Evolutionary conservation across 2,329 filamentous ascomycete species (phyloP).

Genomic region (Colletotrichum tamarilloi): DNA sequence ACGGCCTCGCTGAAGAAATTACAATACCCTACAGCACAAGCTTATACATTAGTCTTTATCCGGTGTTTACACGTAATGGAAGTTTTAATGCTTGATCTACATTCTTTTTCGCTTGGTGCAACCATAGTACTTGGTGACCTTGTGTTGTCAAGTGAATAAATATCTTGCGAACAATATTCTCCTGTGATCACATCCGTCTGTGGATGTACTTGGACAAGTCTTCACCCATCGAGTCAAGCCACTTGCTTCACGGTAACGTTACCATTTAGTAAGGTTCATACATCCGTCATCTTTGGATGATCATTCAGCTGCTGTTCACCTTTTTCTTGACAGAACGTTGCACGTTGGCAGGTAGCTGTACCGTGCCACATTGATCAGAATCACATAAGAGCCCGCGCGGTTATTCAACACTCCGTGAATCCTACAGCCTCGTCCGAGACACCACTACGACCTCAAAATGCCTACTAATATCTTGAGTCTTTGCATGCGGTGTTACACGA

Average conservation of each 20-base stretch:
- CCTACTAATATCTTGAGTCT: not conserved
- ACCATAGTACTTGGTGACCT: too few relatives aligned
- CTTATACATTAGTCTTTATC: not conserved
- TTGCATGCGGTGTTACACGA: too few relatives aligned
- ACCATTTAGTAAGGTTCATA: too few relatives aligned
- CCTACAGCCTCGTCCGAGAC: not conserved
- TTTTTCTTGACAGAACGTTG: not conserved
- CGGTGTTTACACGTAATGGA: not conserved
- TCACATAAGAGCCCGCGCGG: not conserved
- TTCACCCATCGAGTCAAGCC: too few relatives aligned
- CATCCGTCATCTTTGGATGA: too few relatives aligned
- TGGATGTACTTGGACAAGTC: too few relatives aligned
- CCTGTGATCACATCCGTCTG: too few relatives aligned
- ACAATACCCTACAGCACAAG: conserved; percentile 1
- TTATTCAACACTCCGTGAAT: not conserved
- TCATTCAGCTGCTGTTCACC: not conserved
- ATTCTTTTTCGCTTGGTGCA: accelerated
- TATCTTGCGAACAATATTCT: too few relatives aligned
- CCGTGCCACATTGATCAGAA: not conserved
- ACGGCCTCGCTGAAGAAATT: conserved; percentile 4
- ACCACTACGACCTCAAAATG: not conserved
- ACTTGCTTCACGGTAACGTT: too few relatives aligned
- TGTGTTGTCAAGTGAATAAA: too few relatives aligned
- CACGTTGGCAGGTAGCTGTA: not conserved
- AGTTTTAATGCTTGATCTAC: not conserved